Evolutionary conservation across 345 rosid genomes (phyloP).

Genomic region (Hibiscus syriacus): DNA sequence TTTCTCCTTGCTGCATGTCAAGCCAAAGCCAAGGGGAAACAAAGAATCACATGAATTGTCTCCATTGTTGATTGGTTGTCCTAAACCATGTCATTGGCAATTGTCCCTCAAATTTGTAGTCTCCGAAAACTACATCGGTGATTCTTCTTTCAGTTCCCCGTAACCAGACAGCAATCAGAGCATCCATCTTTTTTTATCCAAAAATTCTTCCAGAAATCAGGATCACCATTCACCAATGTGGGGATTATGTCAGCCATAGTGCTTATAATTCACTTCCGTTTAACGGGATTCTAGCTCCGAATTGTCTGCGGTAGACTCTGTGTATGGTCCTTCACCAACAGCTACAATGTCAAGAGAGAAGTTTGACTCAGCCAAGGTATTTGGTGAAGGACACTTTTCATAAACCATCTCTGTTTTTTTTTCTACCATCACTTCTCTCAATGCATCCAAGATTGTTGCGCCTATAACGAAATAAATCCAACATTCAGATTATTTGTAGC

Average conservation of each 20-base stretch:
- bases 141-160: no score
- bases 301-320: conserved; percentile 65
- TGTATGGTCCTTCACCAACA: conserved; percentile 74
- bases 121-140: conserved; percentile 69
- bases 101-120: conserved; percentile 46
- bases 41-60: conserved; percentile 53
- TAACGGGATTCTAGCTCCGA: conserved; percentile 51
- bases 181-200: conserved; percentile 54
- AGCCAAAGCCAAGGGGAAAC: conserved; percentile 69
- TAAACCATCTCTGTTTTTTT: conserved; percentile 50
- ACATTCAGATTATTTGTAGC: neutral
- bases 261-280: conserved; percentile 46
- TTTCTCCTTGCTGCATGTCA: conserved; percentile 17
- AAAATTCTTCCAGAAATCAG: conserved; percentile 72
- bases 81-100: conserved; percentile 79
- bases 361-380: conserved; percentile 26
- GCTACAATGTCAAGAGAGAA: conserved; percentile 44
- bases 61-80: conserved; percentile 33
- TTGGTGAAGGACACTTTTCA: conserved; percentile 50
- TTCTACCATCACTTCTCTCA: conserved; percentile 28
- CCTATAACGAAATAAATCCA: neutral
- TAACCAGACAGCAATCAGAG: no score
- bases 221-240: conserved; percentile 49
- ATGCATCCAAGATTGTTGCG: neutral
- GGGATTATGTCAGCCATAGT: conserved; percentile 53